Percentiles rank a stretch among this genome's conserved stretches.
These are phyloP conservation scores for Mrakia blollopis DNA, from an alignment of 768 basidiomycete genomes.

Conservation along the genomic window DNA sequence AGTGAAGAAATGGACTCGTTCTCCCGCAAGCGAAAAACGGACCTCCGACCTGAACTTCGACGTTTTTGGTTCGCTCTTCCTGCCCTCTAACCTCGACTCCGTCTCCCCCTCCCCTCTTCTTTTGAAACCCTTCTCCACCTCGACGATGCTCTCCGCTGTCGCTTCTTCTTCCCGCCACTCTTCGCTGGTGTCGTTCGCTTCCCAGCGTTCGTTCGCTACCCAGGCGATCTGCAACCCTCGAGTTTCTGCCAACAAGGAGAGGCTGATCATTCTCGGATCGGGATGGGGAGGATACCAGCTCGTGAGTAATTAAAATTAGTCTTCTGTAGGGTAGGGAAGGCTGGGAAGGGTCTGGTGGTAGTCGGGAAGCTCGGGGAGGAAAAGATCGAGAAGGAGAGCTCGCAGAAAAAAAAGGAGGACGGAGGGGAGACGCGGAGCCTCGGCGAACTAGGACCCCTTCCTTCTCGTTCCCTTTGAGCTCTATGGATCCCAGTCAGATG, in stretches of 20 bases:
- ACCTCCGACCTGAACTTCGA: no score
- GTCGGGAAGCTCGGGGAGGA: background rate
- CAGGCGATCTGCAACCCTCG: slow-evolving; percentile 29
- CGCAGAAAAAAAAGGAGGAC: background rate
- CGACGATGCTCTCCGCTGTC: slow-evolving; percentile 9
- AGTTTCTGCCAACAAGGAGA: slow-evolving; percentile 35
- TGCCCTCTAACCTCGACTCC: background rate
- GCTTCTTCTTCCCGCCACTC: slow-evolving; percentile 1
- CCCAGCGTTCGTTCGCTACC: slow-evolving; percentile 3
- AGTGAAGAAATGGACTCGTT: no score
- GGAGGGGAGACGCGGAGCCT: background rate
- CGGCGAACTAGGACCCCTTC: no score
- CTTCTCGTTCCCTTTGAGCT: no score
- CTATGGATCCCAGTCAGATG: no score
- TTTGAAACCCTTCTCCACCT: background rate
- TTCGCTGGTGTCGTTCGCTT: background rate
- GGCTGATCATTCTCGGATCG: slow-evolving; percentile 41
- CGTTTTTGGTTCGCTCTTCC: background rate
- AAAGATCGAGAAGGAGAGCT: background rate
- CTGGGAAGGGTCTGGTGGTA: background rate
- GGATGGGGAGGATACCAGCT: slow-evolving; percentile 43
- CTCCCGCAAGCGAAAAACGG: no score
- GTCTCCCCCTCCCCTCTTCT: background rate
- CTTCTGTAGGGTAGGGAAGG: background rate
- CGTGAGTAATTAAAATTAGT: slow-evolving; percentile 26